phyloP scores from a whole-genome alignment of 2,329 filamentous ascomycete species.

The Calonectria ilicicola region DNA sequence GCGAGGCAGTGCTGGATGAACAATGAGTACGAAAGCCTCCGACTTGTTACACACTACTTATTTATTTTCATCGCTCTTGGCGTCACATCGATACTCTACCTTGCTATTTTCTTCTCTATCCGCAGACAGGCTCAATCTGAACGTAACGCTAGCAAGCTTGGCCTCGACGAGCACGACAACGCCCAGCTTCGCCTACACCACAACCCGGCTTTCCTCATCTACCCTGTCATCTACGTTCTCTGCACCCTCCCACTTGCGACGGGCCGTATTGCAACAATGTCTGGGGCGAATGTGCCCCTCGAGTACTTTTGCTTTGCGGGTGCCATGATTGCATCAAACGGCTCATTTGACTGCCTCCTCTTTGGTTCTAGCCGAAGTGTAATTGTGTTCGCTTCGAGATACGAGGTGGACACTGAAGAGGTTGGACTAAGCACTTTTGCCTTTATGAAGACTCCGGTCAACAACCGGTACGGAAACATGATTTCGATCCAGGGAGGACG shows the following conservation, averaged over 20 bases:
- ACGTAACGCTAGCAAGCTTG: slow-evolving; percentile 1
- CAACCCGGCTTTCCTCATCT: slow-evolving; percentile 71
- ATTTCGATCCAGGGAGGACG: slow-evolving; percentile 51
- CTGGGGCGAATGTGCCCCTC: slow-evolving; percentile 61
- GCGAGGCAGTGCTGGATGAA: slow-evolving; percentile 71
- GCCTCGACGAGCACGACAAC: slow-evolving; percentile 21
- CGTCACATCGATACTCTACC: slow-evolving; percentile 54
- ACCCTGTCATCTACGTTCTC: slow-evolving; percentile 76
- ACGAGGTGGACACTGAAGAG: slow-evolving; percentile 54
- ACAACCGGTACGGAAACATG: slow-evolving; percentile 55
- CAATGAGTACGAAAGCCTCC: slow-evolving; percentile 62
- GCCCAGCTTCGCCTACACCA: slow-evolving; percentile 40
- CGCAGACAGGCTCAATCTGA: slow-evolving; percentile 41
- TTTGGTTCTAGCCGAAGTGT: slow-evolving; percentile 64
- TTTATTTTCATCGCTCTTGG: slow-evolving; percentile 67
- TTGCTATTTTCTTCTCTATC: slow-evolving; percentile 54
- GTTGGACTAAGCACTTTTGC: slow-evolving; percentile 64
- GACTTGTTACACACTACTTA: slow-evolving; percentile 72
- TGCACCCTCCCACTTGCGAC: slow-evolving; percentile 75
- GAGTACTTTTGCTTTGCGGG: slow-evolving; percentile 71
- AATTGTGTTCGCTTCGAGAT: slow-evolving; percentile 61
- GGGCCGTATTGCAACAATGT: slow-evolving; percentile 73
- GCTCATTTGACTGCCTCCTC: slow-evolving; percentile 65
- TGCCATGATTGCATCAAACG: slow-evolving; percentile 68
- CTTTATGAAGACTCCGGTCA: slow-evolving; percentile 57